Evolutionary conservation across 495 filamentous ascomycete species (phyloP), one percentile per base, ranked within the genome.

Genomic region (Penicilliopsis zonata): DNA sequence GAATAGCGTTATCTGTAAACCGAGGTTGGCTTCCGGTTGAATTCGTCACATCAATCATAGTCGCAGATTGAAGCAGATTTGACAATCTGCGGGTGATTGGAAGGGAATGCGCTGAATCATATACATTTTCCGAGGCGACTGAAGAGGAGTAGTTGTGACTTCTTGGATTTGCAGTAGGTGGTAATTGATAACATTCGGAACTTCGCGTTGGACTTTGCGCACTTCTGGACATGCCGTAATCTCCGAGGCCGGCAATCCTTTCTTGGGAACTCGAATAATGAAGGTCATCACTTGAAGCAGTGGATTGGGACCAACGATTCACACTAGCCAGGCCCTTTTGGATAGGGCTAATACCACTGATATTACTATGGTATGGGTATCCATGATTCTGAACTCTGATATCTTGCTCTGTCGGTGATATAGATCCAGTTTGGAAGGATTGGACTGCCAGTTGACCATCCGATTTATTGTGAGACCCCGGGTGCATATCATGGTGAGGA

Each of bases 231-330:
- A 35, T 65, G 61, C 29, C 59, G 52, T 9, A 41, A 40, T 22
- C 47, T 38, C 5, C 54, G 44, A 3, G 65, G n/a, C n/a, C n/a
- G n/a, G n/a, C n/a, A n/a, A n/a, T n/a, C n/a, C n/a, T n/a, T n/a
- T n/a, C n/a, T n/a, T n/a, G n/a, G n/a, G n/a, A n/a, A n/a, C n/a
- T n/a, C n/a, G n/a, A n/a, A n/a, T n/a, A n/a, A n/a, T n/a, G 56
- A 23, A 79, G 80, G 18, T 65, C 55, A 28, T 62, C 72, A 52
- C 80, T 86, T 27, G 78, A 84, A 7, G 69, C 48, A 13, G 85
- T 83, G 3, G 80, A 85, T 17, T 78, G 72, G 17, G 82, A 87
- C 84, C 82, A 88, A 33, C 82, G 76, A 53, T 88, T 85, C 46
- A 85, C 66, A 36, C 76, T 84, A 19, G 72, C 74, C 25, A 85